Percentiles rank a stretch among this genome's conserved stretches.
Conservation (phyloP, 345 rosid species). For the Ceriops zippeliana region DNA sequence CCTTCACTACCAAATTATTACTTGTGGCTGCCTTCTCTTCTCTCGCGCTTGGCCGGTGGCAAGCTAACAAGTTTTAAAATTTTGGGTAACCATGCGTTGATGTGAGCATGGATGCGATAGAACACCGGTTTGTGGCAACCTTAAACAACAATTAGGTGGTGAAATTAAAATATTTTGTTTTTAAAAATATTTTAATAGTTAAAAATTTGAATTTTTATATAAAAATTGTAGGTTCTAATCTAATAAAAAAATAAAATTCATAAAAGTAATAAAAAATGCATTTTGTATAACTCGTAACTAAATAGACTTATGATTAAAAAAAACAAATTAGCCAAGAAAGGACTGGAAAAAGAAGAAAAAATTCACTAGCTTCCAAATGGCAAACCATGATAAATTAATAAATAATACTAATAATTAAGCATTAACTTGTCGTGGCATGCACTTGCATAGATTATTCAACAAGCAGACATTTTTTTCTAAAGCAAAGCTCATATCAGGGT, state of each 20-base stretch:
- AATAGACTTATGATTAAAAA: background rate
- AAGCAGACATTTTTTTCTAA: no score
- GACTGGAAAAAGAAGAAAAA: background rate
- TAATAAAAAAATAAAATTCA: no score
- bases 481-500: no score
- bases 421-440: slow-evolving; percentile 4
- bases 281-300: no score
- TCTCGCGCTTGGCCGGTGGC: no score
- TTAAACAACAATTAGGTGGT: background rate
- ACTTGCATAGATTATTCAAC: background rate
- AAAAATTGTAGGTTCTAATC: no score
- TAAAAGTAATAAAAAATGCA: no score
- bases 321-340: background rate
- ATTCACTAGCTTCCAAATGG: background rate
- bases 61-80: background rate
- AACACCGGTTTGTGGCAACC: background rate
- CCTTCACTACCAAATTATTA: background rate
- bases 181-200: no score
- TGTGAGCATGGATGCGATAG: background rate
- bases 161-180: background rate
- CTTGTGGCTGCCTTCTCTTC: background rate
- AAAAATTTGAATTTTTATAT: no score
- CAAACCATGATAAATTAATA: background rate
- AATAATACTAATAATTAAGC: background rate
- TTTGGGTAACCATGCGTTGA: background rate